Evolutionary conservation across 768 basidiomycete species (phyloP), one percentile per base, ranked within the genome.

Genomic region (Butyriboletus loyo): DNA sequence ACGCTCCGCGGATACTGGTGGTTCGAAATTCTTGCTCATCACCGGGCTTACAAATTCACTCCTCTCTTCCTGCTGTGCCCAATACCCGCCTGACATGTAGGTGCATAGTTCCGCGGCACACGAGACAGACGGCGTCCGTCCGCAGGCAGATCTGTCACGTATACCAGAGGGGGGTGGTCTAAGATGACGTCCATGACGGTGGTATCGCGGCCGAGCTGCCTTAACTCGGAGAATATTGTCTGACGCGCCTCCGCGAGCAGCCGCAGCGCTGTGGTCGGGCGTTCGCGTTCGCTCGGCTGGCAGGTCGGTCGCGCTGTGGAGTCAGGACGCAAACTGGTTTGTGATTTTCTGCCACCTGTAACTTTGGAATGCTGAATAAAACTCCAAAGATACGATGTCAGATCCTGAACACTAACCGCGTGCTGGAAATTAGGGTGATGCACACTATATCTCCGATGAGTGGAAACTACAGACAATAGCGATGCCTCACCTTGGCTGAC

Each of bases 151-250:
- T 47, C 49, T 36, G 42, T 41, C 40, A 51, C 34, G 25, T 38
- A 43, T 28, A 52, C 53, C 42, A 53, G 36, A 35, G 55, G 53
- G 55, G 58, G 49, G 52, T 56, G 64, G 56, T 76, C 77, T 50
- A 82, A 68, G 54, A 80, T 65, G 50, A 77, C 61, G 60, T 79
- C 78, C 78, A 78, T 80, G 55, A 77, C 66, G 35, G 65, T 76
- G 57, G 65, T 69, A 42, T 56, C 69, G 30, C 62, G 67, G 47
- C 72, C 66, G 55, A 61, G 60, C 57, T 61, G 56, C 43, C 62
- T 66, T 46, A 64, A 60, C 59, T 70, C 67, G 25, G 57, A 46
- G 41, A 51, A 64, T n/a, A 64, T 65, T 24, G 55, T 56, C 36
- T 70, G 65, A 41, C 64, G 64, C 49, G 66, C 67, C 50, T 68